Evolutionary conservation across 2,329 filamentous ascomycete species (phyloP).

Genomic region (Arthrobotrys conoides): DNA sequence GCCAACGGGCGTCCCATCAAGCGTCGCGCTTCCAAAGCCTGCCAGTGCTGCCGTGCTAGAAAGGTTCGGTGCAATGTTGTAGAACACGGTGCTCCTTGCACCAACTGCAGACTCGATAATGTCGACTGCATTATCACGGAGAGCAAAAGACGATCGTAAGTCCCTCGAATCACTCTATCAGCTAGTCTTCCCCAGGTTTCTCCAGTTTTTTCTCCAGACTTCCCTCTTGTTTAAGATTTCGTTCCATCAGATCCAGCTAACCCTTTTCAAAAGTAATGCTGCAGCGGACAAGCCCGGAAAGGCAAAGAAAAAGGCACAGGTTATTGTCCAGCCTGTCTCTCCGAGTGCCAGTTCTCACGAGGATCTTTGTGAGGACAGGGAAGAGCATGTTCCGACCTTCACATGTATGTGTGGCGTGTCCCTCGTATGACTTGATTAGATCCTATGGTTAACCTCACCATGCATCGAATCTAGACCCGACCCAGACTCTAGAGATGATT

Average conservation of each 20-base stretch:
- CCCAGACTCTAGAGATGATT: constrained; percentile 44
- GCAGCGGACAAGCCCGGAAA: constrained; percentile 55
- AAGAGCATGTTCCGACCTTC: constrained; percentile 57
- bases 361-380: constrained; percentile 52
- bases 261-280: constrained; percentile 43
- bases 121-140: constrained; percentile 83
- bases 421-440: neutral
- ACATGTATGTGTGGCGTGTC: constrained; percentile 47
- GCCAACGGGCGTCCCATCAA: constrained; percentile 75
- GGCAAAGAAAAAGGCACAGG: constrained; percentile 58
- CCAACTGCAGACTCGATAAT: constrained; percentile 86
- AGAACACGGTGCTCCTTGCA: constrained; percentile 85
- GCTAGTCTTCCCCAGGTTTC: constrained; percentile 4
- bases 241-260: constrained; percentile 7
- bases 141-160: constrained; percentile 88
- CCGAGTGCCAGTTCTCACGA: constrained; percentile 58
- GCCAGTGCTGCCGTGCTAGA: constrained; percentile 86
- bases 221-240: constrained; percentile 8
- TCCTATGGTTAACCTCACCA: constrained; percentile 6
- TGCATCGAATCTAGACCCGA: constrained; percentile 37
- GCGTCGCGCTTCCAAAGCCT: constrained; percentile 89
- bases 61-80: constrained; percentile 96
- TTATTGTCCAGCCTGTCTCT: constrained; percentile 56
- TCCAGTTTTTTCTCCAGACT: constrained; percentile 15
- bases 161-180: constrained; percentile 63